These are phyloP conservation scores for Spiromastix sp. DNA, from an alignment of 2,329 filamentous ascomycete species.

Conservation along the genomic window DNA sequence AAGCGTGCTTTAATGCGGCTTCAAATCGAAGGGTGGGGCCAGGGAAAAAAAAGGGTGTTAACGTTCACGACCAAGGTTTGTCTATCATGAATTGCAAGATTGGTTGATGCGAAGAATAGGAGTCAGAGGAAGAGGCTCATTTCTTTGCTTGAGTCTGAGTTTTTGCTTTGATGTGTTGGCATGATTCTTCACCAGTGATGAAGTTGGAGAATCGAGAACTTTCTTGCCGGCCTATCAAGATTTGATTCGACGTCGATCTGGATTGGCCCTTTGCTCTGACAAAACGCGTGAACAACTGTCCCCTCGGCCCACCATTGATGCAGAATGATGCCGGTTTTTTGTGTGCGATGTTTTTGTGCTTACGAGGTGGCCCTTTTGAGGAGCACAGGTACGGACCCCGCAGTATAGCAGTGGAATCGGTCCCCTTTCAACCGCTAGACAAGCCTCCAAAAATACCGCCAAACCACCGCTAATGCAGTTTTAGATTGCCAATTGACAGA, in stretches of 20 bases:
- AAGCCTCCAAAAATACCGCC: constrained; percentile 6
- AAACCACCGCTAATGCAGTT: constrained; percentile 14
- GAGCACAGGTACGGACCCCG: constrained; percentile 15
- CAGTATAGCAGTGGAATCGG: constrained; percentile 16
- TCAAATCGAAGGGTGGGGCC: constrained; percentile 25
- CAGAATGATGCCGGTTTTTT: constrained; percentile 14
- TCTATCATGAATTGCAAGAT: constrained; percentile 6
- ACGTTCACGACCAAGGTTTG: constrained; percentile 7
- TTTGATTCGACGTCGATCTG: constrained; percentile 28
- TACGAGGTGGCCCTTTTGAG: constrained; percentile 8
- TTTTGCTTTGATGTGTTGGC: constrained; percentile 67
- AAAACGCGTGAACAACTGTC: constrained; percentile 7
- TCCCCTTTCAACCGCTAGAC: constrained; percentile 6
- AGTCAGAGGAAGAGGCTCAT: constrained; percentile 5
- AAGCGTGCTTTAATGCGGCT: constrained; percentile 19
- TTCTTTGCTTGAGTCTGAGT: constrained; percentile 7
- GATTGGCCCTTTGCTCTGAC: constrained; percentile 17
- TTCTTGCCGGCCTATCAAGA: constrained; percentile 36
- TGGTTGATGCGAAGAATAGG: constrained; percentile 5
- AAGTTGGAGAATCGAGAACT: constrained; percentile 49
- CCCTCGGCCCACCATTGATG: constrained; percentile 13
- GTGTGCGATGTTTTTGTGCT: constrained; percentile 9
- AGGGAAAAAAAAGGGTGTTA: constrained; percentile 12
- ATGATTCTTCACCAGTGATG: constrained; percentile 73
- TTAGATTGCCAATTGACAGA: constrained; percentile 8